Evolutionary conservation across 2,329 filamentous ascomycete species (phyloP), one percentile per base, ranked within the genome.

Genomic region (Cordyceps pruinosa): DNA sequence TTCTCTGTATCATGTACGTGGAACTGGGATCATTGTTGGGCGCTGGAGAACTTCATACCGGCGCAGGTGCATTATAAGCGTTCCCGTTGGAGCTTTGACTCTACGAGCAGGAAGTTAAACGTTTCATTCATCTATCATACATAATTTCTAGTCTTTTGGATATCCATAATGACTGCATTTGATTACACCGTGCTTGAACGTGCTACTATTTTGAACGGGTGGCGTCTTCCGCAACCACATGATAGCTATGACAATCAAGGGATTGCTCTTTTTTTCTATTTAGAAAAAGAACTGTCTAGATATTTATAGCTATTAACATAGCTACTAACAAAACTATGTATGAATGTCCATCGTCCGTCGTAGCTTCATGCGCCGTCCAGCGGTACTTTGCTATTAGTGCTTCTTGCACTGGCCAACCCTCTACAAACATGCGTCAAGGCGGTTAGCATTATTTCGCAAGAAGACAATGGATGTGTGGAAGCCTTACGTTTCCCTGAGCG

Each of bases 131-230:
- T 47, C 32, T 48, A n/a, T 37, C 25, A 56, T 56, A 32, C 34
- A 34, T 56, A 56, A 47, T 56, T 41, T 48, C 26, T 56, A 49
- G 35, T 44, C 35, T 50, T 56, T 56, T 56, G 54, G 45, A 50
- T 56, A 56, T 50, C 35, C 42, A 42, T 56, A 49, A 49, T 42
- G 45, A 48, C 32, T 34, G 45, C 21, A 56, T 56, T 47, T 17
- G 17, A 55, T 55, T 47, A 23, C n/a, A 3, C 21, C 19, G 13
- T 10, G 17, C 49, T 21, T 23, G 26, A 13, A 37, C 10, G 19
- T 21, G 23, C 12, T 5, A 35, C 34, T 15, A 13, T 9, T 35
- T 8, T 35, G 34, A 4, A 9, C 34, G 28, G 10, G 10, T 32
- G 28, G 6, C 28, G 5, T 5, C 28, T 6, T 32, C 10, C 6